Base-by-base conservation (phyloP, 306 rosid species). In the Biancaea sappan region DNA sequence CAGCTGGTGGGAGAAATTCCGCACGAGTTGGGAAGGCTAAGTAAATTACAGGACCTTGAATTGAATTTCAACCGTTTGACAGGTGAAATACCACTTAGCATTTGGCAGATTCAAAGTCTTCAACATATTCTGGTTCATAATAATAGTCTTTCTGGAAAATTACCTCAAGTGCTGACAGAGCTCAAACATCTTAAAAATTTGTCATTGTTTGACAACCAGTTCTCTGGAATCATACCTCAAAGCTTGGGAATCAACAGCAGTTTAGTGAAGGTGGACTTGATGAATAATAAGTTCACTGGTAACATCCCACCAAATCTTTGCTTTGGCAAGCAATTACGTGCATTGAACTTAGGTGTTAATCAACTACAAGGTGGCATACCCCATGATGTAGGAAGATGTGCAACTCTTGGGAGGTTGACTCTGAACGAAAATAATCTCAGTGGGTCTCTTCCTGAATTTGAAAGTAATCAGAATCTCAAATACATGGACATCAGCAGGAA, bases 71-170 rank as follows among this genome's bases (percentile, higher is more conserved):
- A 91, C 71, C 43, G 13, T 37, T 73, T 91, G 64, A 82, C 38
- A 2, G 94, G 96, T 8, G 83, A 80, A 79, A 85, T 91, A 76
- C 96, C 94, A 1, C 24, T 75, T 5, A 74, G 90, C 70, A 48
- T 91, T 44, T 91, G 96, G 96, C 85, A 84, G 78, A 88, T 88
- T 80, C 83, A 80, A 9, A 80, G 80, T 66, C 94, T 88, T 82
- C n/a, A n/a, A n/a, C n/a, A n/a, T n/a, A n/a, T n/a, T n/a, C n/a
- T n/a, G n/a, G n/a, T n/a, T n/a, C n/a, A 86, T 52, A 56, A 71
- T 19, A 88, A 91, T 60, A 83, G 66, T 29, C 92, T 91, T 26
- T 81, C 72, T 3, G 96, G 94, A 51, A 84, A 86, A 26, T 65
- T 88, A 0, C 90, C 96, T 69, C 12, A 38, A 13, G 84, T 83